Percentiles rank a stretch among this genome's conserved stretches.
phyloP scores from a whole-genome alignment of 139 green algal genomes.

The Picochlorum sp. region DNA sequence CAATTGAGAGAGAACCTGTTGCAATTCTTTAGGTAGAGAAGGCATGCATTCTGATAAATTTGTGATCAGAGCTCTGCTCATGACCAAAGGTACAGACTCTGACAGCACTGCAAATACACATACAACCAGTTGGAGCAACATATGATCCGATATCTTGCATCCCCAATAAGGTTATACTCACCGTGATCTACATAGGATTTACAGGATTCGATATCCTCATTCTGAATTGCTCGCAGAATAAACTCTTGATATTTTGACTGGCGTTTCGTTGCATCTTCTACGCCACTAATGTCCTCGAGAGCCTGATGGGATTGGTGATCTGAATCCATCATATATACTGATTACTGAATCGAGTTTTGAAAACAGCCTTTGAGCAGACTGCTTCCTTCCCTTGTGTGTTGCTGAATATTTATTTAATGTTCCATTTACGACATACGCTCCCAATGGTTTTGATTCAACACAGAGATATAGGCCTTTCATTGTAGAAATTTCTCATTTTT shows the following conservation, averaged over 20 bases:
- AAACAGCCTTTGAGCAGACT: too few species aligned
- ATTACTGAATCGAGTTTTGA: too few species aligned
- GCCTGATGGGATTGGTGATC: neutral
- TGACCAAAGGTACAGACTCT: slow-evolving; percentile 70
- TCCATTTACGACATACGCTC: too few species aligned
- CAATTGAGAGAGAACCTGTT: slow-evolving; percentile 61
- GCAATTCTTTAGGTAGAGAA: slow-evolving; percentile 42
- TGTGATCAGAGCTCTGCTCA: slow-evolving; percentile 63
- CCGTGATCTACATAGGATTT: slow-evolving; percentile 62
- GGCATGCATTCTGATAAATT: slow-evolving; percentile 51
- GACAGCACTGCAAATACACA: slow-evolving; percentile 56
- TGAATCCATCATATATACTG: too few species aligned
- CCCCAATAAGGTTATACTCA: slow-evolving; percentile 22
- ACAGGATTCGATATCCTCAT: slow-evolving; percentile 18
- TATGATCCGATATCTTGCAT: neutral
- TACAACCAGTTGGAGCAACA: neutral
- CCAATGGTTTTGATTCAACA: too few species aligned
- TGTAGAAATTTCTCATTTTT: too few species aligned
- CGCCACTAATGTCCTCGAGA: neutral
- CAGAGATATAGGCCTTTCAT: too few species aligned
- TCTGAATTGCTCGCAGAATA: slow-evolving; percentile 28
- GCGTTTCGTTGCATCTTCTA: neutral
- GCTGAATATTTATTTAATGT: too few species aligned
- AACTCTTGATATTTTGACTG: slow-evolving; percentile 46
- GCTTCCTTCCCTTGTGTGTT: too few species aligned